phyloP scores from a whole-genome alignment of 2,329 filamentous ascomycete species.

The Cladosporium sp. region DNA sequence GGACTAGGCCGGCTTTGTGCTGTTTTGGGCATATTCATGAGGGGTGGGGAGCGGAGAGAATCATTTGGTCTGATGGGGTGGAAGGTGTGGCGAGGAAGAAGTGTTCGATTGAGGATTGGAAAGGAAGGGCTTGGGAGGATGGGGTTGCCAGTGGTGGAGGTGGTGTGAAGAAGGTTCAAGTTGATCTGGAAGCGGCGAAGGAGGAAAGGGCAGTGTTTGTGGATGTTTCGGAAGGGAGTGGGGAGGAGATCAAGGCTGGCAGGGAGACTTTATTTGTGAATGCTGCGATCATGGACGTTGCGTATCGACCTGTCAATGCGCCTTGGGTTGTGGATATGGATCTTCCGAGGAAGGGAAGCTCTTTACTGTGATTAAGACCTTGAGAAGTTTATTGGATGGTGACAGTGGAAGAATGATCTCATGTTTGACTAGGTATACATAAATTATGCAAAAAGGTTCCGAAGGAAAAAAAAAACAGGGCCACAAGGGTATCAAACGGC shows the following conservation, averaged over 20 bases:
- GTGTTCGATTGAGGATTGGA: constrained; percentile 15
- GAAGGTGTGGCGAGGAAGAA: constrained; percentile 8
- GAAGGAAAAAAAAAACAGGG: no score
- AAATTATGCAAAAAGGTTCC: neutral
- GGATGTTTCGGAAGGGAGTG: constrained; percentile 18
- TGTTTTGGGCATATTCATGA: constrained; percentile 63
- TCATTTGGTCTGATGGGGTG: constrained; percentile 36
- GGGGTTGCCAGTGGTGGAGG: constrained; percentile 12
- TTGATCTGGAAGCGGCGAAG: constrained; percentile 20
- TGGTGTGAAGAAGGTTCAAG: constrained; percentile 14
- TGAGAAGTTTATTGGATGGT: no score
- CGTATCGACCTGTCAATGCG: constrained; percentile 47
- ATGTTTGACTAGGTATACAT: neutral
- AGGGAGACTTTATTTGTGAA: constrained; percentile 56
- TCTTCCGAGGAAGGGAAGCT: constrained; percentile 19
- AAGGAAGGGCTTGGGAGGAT: constrained; percentile 7
- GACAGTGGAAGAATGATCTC: no score
- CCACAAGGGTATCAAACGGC: constrained; percentile 9
- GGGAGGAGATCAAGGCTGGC: constrained; percentile 37
- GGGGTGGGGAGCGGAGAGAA: constrained; percentile 43
- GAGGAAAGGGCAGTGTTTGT: constrained; percentile 32
- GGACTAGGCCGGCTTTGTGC: constrained; percentile 52
- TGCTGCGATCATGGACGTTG: constrained; percentile 52
- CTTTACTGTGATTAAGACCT: neutral
- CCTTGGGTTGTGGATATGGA: constrained; percentile 56